Evolutionary conservation across 192 early-diverging fungal genomes (phyloP), one percentile per base, ranked within the genome.

Genomic region (Coemansia erecta): DNA sequence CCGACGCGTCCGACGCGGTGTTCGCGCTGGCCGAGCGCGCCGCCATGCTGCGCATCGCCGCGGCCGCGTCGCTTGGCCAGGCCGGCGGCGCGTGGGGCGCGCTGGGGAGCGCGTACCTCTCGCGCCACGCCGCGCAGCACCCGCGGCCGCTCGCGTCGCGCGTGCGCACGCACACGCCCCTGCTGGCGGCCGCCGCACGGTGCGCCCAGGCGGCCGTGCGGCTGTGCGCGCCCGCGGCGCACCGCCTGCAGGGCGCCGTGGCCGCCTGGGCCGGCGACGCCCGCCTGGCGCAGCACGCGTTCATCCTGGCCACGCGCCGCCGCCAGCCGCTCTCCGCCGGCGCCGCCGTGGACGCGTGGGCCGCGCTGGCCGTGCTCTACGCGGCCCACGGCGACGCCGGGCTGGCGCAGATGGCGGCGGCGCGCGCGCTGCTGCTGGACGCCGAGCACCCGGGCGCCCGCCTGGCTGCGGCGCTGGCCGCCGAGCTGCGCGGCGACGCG

Each of bases 391-490:
- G 59, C 48, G 93, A 98, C 55, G 46, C 84, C 13, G 91, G 92
- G 26, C 81, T 98, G 23, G 88, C 91, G 4, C 77, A 81, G 28
- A 78, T 85, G 53, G 87, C 87, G 21, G 96, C 95, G 66, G 64
- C 68, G 0, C 80, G 81, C 18, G 89, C 89, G 0, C 87, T 90
- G 60, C 80, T 85, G 9, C 53, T 86, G 14, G 92, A 95, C 40
- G 92, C 94, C 4, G 93, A 95, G 49, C 86, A 77, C 61, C 66
- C 82, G 35, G 72, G 85, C 8, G 85, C 84, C 21, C 94, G 94
- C 92, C 81, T 91, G 54, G 95, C 94, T n/a, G 91, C 92, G 58
- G 92, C 89, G 10, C 82, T 89, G 53, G 81, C 92, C 19, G 89
- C 90, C 8, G 84, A 85, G 61, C 35, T 37, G 35, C 1, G 5